Evolutionary conservation across 1,284 basidiomycete genomes (phyloP), one percentile per base, ranked within the genome.

Genomic region (Uromyces viciae-fabae): DNA sequence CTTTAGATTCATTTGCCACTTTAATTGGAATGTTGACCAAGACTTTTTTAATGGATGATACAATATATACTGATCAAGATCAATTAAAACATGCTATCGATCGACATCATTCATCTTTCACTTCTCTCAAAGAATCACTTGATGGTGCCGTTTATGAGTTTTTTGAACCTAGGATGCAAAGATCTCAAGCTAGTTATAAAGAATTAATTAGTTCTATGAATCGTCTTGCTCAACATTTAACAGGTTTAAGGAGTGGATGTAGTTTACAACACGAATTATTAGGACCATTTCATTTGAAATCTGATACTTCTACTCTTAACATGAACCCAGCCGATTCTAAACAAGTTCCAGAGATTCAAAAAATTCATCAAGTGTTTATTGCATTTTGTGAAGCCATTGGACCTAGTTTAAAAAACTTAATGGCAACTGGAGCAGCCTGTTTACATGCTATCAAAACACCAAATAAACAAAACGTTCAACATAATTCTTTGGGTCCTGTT

Each of bases 161-260:
- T 86, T 86, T 92, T 15, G 85, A 88, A 81, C 82, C 85, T 0
- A 85, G 88, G 3, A 87, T 89, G 86, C 81, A 88, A 84, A 83
- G 87, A 0, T 83, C 87, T 36, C 87, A 88, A 17, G 86, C 88
- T 76, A 91, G 92, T 0, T 96, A 97, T 83, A 91, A 93, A 82
- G 92, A 93, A 81, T 92, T 93, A 0, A 91, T 96, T 5, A 91
- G 90, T 78, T 92, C 91, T 82, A 88, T 98, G 84, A 94, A 92
- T 82, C 88, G 93, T 22, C 89, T 98, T 3, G 95, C 93, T 0
- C 95, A 98, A 84, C 94, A 97, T 87, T 87, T 97, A 56, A 94
- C 92, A 74, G 94, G 94, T 28, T 87, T 97, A 81, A 87, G 95
- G 64, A 91, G 92, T 81, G 92, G 94, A 0, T 94, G 92, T 2